phyloP scores from a whole-genome alignment of 2,329 filamentous ascomycete genomes.

The Ceratocystis papillata region DNA sequence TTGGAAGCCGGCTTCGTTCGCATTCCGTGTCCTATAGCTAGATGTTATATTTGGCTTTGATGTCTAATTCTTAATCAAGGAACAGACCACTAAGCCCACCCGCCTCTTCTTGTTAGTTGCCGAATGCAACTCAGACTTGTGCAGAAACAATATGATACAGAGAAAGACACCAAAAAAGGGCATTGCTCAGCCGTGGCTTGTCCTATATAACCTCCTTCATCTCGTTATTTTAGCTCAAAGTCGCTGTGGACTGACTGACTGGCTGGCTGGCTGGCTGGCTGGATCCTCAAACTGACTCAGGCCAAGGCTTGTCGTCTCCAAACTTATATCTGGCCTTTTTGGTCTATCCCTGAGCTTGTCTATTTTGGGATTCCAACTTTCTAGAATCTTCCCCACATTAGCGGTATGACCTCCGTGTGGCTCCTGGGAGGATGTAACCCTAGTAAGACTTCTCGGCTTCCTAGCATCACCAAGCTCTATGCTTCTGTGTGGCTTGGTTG shows the following conservation, averaged over 20 bases:
- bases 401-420: not conserved
- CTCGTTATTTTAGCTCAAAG: not conserved
- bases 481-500: not conserved
- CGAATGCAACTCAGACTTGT: not conserved
- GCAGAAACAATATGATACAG: not conserved
- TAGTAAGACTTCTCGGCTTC: not conserved
- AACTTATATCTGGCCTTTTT: slow-evolving; percentile 22
- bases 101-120: not conserved
- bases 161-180: not conserved
- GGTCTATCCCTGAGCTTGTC: slow-evolving; percentile 5
- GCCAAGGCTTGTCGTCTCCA: not conserved
- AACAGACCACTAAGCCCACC: not conserved
- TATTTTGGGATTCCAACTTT: slow-evolving; percentile 19
- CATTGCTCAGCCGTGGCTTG: not conserved
- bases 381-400: slow-evolving; percentile 21
- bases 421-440: not conserved
- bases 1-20: not conserved
- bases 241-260: not conserved
- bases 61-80: not conserved
- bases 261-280: not conserved
- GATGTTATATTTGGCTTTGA: not conserved
- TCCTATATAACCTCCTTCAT: not conserved
- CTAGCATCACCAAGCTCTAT: not conserved
- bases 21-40: not conserved
- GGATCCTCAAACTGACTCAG: slow-evolving; percentile 6